Evolutionary conservation across 208 protist species (phyloP).

Genomic region (Endotrypanum monterogeii): DNA sequence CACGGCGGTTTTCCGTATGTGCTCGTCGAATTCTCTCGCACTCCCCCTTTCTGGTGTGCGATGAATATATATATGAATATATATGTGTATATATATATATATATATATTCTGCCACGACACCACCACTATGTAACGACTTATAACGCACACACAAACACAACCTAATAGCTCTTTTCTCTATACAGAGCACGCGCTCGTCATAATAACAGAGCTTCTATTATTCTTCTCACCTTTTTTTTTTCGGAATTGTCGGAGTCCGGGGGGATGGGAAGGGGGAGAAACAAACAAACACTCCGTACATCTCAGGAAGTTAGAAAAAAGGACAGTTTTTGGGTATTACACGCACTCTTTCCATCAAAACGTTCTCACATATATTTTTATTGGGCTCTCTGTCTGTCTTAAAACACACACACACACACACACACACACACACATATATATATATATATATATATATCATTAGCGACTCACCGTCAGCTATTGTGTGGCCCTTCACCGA

Average conservation of each 20-base stretch:
- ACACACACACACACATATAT: too few relatives aligned
- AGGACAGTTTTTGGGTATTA: neutral
- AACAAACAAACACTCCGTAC: neutral
- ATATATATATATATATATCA: neutral
- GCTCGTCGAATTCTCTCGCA: too few relatives aligned
- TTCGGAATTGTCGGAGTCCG: neutral
- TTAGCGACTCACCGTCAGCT: too few relatives aligned
- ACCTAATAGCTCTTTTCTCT: neutral
- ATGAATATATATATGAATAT: too few relatives aligned
- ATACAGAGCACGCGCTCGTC: neutral
- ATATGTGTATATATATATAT: too few relatives aligned
- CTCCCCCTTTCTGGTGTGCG: too few relatives aligned
- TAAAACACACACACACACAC: too few relatives aligned
- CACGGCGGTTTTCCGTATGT: too few relatives aligned
- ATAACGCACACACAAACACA: neutral
- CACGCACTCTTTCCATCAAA: neutral
- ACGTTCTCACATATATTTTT: neutral
- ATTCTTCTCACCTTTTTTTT: too few relatives aligned
- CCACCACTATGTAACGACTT: neutral
- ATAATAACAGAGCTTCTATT: neutral
- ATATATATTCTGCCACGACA: too few relatives aligned
- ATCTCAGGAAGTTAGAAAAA: neutral
- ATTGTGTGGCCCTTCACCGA: too few relatives aligned
- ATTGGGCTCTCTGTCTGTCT: neutral
- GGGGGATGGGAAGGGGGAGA: too few relatives aligned